These are phyloP conservation scores for Cladosporium halotolerans DNA, from an alignment of 2,329 filamentous ascomycete species.

Conservation along the genomic window DNA sequence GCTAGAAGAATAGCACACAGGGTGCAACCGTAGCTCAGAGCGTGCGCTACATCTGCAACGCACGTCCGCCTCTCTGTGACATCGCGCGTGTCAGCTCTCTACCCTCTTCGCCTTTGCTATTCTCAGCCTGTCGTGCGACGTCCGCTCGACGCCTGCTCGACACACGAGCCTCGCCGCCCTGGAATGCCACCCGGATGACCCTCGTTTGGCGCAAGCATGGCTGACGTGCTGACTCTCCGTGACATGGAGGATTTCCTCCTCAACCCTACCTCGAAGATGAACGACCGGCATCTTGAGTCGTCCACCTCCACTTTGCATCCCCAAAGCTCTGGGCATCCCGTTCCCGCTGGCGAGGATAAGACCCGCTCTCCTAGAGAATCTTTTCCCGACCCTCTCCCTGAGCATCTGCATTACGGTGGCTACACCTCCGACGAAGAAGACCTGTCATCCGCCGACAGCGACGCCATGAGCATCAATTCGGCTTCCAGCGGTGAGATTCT, in stretches of 20 bases:
- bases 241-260: slow-evolving; percentile 10
- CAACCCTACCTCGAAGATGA: slow-evolving; percentile 1
- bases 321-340: background rate
- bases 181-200: slow-evolving; percentile 6
- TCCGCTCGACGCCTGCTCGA: background rate
- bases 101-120: background rate
- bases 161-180: background rate
- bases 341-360: background rate
- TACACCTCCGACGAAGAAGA: slow-evolving; percentile 11
- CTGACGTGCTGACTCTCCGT: background rate
- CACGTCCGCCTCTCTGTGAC: slow-evolving; percentile 6
- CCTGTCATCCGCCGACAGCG: slow-evolving; percentile 9
- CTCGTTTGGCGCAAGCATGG: slow-evolving; percentile 1
- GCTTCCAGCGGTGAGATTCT: slow-evolving; percentile 10
- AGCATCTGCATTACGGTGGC: slow-evolving; percentile 2
- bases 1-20: background rate
- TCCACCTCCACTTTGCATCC: background rate
- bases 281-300: slow-evolving; percentile 7
- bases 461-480: slow-evolving; percentile 8
- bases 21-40: background rate
- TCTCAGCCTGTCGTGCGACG: slow-evolving; percentile 7
- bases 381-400: slow-evolving; percentile 1
- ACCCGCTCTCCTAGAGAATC: background rate
- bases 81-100: slow-evolving; percentile 5
- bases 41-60: slow-evolving; percentile 3